Conservation (phyloP, 306 rosid genomes). For the Citrullus colocynthis region DNA sequence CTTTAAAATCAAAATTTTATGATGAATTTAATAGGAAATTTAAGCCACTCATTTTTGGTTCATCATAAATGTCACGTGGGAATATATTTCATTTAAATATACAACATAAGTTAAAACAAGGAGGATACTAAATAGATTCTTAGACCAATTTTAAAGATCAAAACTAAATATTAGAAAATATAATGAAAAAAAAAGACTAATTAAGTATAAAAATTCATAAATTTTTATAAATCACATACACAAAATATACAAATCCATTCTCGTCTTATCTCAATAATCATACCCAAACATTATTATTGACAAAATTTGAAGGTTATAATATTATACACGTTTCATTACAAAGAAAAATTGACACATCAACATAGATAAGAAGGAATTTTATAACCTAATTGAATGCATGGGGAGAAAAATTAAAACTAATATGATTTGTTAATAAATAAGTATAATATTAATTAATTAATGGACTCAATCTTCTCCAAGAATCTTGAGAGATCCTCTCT, state of each 20-base stretch:
- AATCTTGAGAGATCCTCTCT: slow-evolving; percentile 31
- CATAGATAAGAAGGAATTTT: not conserved
- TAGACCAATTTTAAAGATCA: not conserved
- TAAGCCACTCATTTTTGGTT: not conserved
- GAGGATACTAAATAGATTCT: not conserved
- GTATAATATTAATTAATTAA: not conserved
- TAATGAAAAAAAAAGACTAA: not conserved
- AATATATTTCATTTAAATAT: not conserved
- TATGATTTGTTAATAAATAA: not conserved
- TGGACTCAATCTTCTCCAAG: slow-evolving; percentile 7
- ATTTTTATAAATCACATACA: not conserved
- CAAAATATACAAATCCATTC: not conserved
- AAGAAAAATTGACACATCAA: not conserved
- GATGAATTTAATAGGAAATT: not conserved
- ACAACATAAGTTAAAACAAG: not conserved
- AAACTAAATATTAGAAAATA: not conserved
- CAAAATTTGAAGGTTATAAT: not conserved
- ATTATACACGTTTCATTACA: not conserved
- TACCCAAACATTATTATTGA: not conserved
- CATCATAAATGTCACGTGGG: too few species aligned
- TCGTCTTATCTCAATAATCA: not conserved
- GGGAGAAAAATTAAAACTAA: not conserved
- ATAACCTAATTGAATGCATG: not conserved
- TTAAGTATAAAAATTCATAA: not conserved
- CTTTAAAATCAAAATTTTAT: not conserved